Evolutionary conservation across 2,329 filamentous ascomycete species (phyloP).

Genomic region (Fonsecaea monophora): DNA sequence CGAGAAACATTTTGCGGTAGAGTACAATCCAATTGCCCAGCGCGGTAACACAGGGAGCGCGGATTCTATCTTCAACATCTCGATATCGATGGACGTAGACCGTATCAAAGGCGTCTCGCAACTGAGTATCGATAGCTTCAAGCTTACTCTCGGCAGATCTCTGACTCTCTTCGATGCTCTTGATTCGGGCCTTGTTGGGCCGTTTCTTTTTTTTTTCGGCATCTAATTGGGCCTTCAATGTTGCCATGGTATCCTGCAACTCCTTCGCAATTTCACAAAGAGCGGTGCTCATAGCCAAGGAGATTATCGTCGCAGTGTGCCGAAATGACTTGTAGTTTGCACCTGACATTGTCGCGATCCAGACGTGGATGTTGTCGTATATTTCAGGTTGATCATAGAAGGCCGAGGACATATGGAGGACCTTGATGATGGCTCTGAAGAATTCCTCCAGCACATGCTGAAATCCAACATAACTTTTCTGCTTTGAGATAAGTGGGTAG

Average conservation of each 20-base stretch:
- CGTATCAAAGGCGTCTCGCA: constrained; percentile 87
- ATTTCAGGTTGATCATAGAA: constrained; percentile 78
- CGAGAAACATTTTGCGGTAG: constrained; percentile 86
- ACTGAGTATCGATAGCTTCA: constrained; percentile 71
- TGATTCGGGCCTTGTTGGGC: constrained; percentile 79
- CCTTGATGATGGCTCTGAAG: constrained; percentile 75
- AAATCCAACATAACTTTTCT: constrained; percentile 78
- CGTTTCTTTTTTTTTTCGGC: constrained; percentile 74
- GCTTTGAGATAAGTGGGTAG: constrained; percentile 86
- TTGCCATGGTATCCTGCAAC: constrained; percentile 74
- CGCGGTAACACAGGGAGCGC: constrained; percentile 84
- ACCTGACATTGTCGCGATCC: constrained; percentile 90
- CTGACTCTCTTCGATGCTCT: constrained; percentile 74
- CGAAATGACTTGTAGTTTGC: constrained; percentile 86
- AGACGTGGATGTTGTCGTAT: constrained; percentile 86
- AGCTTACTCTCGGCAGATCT: constrained; percentile 73
- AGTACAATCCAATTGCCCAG: constrained; percentile 87
- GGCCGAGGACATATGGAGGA: constrained; percentile 80
- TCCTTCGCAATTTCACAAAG: constrained; percentile 76
- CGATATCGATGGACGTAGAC: constrained; percentile 96
- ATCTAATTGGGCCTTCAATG: constrained; percentile 78
- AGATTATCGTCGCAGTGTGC: constrained; percentile 88
- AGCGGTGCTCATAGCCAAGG: constrained; percentile 77
- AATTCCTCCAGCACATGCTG: constrained; percentile 78
- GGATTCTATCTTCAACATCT: constrained; percentile 87